These are phyloP conservation scores for Fibroporia radiculosa DNA, from an alignment of 768 basidiomycete species.

Conservation along the genomic window DNA sequence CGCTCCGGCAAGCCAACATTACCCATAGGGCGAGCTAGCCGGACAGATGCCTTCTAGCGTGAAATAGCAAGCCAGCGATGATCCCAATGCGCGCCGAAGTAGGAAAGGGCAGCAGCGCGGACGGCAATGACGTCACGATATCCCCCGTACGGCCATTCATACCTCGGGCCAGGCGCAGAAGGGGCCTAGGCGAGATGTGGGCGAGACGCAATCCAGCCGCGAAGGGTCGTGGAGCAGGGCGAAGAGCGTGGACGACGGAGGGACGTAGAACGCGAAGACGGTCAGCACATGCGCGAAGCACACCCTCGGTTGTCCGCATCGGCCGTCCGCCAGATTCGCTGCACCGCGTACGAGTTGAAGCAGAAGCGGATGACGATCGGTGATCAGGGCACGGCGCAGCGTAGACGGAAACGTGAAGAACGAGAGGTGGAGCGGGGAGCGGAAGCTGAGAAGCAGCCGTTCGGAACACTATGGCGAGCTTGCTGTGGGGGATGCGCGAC, in stretches of 20 bases:
- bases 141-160: not conserved
- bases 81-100: not conserved
- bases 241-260: constrained; percentile 5
- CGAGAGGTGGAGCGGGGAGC: not conserved
- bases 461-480: not conserved
- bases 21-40: too few species aligned
- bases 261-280: too few species aligned
- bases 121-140: not conserved
- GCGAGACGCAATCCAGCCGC: not conserved
- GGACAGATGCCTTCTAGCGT: not conserved
- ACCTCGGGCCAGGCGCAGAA: not conserved
- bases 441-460: constrained; percentile 3
- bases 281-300: too few species aligned
- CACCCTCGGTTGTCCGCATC: too few species aligned
- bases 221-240: constrained; percentile 1
- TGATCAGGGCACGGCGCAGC: constrained; percentile 8
- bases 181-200: not conserved
- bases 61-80: not conserved
- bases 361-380: constrained; percentile 5
- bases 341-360: not conserved
- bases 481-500: constrained; percentile 3
- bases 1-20: too few species aligned
- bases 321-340: too few species aligned
- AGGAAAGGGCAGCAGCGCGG: not conserved
- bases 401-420: not conserved